Percentiles rank a stretch among this genome's conserved stretches.
phyloP scores from a whole-genome alignment of 495 filamentous ascomycete species.

The Rusavskia elegans region DNA sequence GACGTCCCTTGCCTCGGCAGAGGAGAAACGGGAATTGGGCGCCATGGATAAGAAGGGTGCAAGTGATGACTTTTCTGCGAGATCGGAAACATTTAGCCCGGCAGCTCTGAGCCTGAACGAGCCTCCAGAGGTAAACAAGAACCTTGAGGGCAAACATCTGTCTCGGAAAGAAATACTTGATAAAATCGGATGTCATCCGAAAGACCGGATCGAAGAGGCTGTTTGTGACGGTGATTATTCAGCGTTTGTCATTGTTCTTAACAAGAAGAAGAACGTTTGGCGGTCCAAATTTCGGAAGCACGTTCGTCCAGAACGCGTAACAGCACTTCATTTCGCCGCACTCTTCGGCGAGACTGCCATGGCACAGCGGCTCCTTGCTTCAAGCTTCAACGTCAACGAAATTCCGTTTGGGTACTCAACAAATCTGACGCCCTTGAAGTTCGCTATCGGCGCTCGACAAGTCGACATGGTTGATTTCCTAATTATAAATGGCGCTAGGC shows the following conservation, averaged over 20 bases:
- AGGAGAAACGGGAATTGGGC: no score
- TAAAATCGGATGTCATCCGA: constrained; percentile 17
- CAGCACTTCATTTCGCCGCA: constrained; percentile 9
- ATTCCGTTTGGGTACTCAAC: constrained; percentile 8
- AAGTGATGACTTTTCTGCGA: no score
- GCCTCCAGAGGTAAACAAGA: no score
- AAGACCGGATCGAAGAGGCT: constrained; percentile 12
- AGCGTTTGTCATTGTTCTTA: constrained; percentile 5
- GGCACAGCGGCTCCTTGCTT: constrained; percentile 4
- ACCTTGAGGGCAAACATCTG: constrained; percentile 2
- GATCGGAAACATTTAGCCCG: no score
- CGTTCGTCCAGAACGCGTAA: constrained; percentile 9
- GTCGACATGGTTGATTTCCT: constrained; percentile 9
- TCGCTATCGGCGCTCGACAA: constrained; percentile 10
- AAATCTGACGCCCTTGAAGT: constrained; percentile 8
- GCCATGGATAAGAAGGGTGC: no score
- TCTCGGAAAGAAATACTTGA: constrained; percentile 17
- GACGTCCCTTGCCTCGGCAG: no score
- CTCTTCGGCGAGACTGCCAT: constrained; percentile 10
- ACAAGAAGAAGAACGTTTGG: constrained; percentile 8
- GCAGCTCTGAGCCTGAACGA: no score
- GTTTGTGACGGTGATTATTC: constrained; percentile 8
- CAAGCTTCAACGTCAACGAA: constrained; percentile 9
- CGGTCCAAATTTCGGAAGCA: constrained; percentile 8
- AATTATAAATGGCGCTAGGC: constrained; percentile 6